Evolutionary conservation across 257 asterid species (phyloP), one percentile per base, ranked within the genome.

Genomic region (Penstemon newberryi): DNA sequence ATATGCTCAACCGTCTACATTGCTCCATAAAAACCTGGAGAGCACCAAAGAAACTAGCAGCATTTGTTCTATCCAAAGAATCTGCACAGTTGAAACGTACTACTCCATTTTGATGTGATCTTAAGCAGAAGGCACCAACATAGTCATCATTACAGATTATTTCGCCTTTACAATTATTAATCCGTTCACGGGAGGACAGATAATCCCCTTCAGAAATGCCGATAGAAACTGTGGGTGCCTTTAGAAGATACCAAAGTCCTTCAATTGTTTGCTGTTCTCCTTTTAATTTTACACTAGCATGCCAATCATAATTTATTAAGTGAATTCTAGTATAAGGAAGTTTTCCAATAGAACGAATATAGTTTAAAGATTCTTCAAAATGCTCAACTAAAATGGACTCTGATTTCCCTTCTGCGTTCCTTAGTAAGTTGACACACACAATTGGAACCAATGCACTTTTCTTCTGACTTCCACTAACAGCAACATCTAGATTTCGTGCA

Each of bases 1-100:
- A 93, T 84, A 93, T 84, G 76, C 99, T 96, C 76, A 93, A 76
- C 85, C 97, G 83, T 80, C 99, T 87, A 65, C 99, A 93, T 75
- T 93, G 99, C 87, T 90, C 99, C 78, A 82, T 83, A 81, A 93
- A 91, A 73, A 83, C 96, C 81, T 93, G 99, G 63, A 93, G 96
- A 19, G 99, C 92, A 77, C 99, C 99, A 84, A 93, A 93, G 80
- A 76, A 93, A 83, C 99, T 93, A 70, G 99, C 99, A 70, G 99
- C 99, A 80, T 93, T 93, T 70, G 99, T 93, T 80, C 99, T 89
- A 78, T 93, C 99, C 80, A 93, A 81, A 45, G 99, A 93, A 83
- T 93, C 99, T 5, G 99, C 99, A 78, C 99, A 93, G 75, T 93
- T 93, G 83, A 81, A 93, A 70, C 99, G 99, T 80, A 93, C 78